phyloP scores from a whole-genome alignment of 495 filamentous ascomycete species.

The Podospora pseudocomata region DNA sequence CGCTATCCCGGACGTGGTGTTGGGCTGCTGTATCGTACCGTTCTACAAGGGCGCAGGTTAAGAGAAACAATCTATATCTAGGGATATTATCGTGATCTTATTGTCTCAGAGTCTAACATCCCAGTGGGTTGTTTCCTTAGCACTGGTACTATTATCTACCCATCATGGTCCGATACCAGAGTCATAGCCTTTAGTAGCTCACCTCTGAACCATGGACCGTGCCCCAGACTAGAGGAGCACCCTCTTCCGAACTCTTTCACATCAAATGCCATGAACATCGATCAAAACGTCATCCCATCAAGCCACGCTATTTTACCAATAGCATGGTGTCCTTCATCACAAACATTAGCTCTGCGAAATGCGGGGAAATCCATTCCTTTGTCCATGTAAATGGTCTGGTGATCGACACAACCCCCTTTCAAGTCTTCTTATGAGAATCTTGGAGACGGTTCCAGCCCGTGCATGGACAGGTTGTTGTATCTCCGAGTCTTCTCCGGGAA shows the following conservation, averaged over 20 bases:
- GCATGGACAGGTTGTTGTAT: not conserved
- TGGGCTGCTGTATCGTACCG: not conserved
- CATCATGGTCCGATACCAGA: not conserved
- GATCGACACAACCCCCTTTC: not conserved
- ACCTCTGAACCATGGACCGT: not conserved
- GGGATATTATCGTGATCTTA: not conserved
- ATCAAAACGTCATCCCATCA: not conserved
- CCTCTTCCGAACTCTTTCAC: not conserved
- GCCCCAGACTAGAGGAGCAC: not conserved
- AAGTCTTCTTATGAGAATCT: not conserved
- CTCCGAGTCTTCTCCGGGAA: not conserved
- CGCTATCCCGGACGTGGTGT: not conserved
- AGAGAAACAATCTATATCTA: not conserved
- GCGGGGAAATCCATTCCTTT: not conserved
- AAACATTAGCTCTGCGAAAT: not conserved
- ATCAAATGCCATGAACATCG: not conserved
- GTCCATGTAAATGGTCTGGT: not conserved
- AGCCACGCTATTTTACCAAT: not conserved
- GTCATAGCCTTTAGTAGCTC: not conserved
- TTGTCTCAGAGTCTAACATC: not conserved
- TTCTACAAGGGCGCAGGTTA: not conserved
- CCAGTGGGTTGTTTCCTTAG: not conserved
- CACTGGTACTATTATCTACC: not conserved
- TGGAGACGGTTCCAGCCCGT: not conserved
- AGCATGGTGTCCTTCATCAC: not conserved